Base-by-base conservation (phyloP, 208 protist genomes). In the Wallacemonas sp. region DNA sequence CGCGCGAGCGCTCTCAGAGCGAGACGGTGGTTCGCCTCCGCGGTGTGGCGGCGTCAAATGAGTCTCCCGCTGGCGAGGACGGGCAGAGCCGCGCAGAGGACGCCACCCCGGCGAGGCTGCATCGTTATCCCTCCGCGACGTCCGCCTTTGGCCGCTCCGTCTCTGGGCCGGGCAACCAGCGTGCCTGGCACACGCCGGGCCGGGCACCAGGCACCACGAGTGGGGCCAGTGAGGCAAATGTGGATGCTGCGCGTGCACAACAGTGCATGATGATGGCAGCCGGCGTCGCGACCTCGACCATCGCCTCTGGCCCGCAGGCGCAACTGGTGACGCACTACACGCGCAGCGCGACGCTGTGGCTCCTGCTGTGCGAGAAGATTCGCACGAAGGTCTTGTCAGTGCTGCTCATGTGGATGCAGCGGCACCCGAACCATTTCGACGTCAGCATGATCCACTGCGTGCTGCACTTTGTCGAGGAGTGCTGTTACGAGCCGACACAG, bases 401-500 rank as follows among this genome's bases (percentile, higher is more conserved):
- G 49, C 58, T 90, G 3, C 67, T 82, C 43, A 70, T 67, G 61
- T 90, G 85, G 81, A 63, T 90, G 49, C 70, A 74, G 43, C 65
- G 61, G 19, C 72, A 81, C 46, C 80, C 85, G 3, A 60, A 74
- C 27, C 85, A 90, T 56, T 90, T 90, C 54, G 78, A 85, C 54
- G 56, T 62, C 23, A 49, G 56, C 14, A 90, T 87, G 80, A 44
- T 76, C 19, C 72, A 77, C 46, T 70, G 65, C 47, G 56, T 87
- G 33, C 52, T 74, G 38, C 70, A 77, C 68, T 87, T 90, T 68
- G 60, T 84, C n/a, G 78, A 85, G 29, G 56, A 65, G 39, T 67
- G 68, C 57, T 78, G 69, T 58, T 82, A 78, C 48, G 32, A 11
- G 29, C 68, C 78, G 29, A 66, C 65, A 27, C 57, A 30, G 58